Evolutionary conservation across 2,329 filamentous ascomycete species (phyloP), one percentile per base, ranked within the genome.

Genomic region (Aureobasidium sp.): DNA sequence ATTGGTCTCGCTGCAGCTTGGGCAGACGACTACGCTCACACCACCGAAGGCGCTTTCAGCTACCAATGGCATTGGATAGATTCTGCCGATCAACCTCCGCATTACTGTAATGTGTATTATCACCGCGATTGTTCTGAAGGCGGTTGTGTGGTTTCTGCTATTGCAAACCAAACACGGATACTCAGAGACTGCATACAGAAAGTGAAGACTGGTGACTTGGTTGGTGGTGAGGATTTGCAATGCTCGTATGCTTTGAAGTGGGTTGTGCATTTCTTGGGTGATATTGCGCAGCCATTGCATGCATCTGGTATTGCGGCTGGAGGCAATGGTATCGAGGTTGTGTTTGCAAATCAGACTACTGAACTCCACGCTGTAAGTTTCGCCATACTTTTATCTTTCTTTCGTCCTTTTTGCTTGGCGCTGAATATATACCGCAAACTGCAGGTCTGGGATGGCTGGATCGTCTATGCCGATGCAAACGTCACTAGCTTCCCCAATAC

Each of bases 61-160:
- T 76, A 76, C 61, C 74, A 75, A 56, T 76, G 74, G 74, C 74
- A 76, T 60, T 77, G 73, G 72, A 75, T 77, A 57, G 73, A 74
- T 53, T 68, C 73, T 0, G 68, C 72, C 24, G 74, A 76, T 61
- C 62, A 69, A 6, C 63, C 64, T 3, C 74, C 74, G 1, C 60
- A 68, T 5, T 63, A 62, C 20, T 77, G 75, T 62, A 68, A 69
- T 36, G 65, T 76, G 1, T 67, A 75, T 63, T 77, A 75, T 61
- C 67, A 66, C 6, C 68, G 68, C 26, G 75, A 77, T 59, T 77
- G 75, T 56, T 67, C 71, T 5, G 67, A 69, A 27, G 72, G 72
- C 15, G 75, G 75, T 1, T 77, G 75, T 50, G 72, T 77, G 39
- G 74, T 78, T 17, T 73, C 71, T 17, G 75, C 75, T 13, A 77